A percentile compares a stretch with the other conserved stretches of the same genome.
phyloP scores from a whole-genome alignment of 1,284 basidiomycete genomes.

The Chalciporus piperatoides region DNA sequence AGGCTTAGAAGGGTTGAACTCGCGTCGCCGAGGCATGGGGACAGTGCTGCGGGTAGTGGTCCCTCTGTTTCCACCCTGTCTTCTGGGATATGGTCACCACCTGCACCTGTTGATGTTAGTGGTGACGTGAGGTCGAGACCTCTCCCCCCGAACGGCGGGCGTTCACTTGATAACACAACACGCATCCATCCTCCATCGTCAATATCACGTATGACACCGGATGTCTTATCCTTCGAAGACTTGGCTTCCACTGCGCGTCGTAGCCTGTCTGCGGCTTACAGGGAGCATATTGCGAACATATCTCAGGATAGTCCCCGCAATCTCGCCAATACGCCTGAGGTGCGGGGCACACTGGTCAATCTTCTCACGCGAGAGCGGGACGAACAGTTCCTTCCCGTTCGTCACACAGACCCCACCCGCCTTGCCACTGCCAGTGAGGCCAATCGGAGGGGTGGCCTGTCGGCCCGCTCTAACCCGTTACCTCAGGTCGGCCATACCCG shows the following conservation, averaged over 20 bases:
- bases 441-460: slow-evolving; percentile 12
- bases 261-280: slow-evolving; percentile 22
- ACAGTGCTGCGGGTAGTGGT: slow-evolving; percentile 3
- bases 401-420: slow-evolving; percentile 18
- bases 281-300: slow-evolving; percentile 19
- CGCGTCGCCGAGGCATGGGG: slow-evolving; percentile 18
- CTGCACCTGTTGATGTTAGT: background rate
- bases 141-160: slow-evolving; percentile 7
- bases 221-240: slow-evolving; percentile 21
- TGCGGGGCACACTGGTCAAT: slow-evolving; percentile 25
- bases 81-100: slow-evolving; percentile 4
- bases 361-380: slow-evolving; percentile 21
- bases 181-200: slow-evolving; percentile 21
- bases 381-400: slow-evolving; percentile 19
- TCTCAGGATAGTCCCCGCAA: slow-evolving; percentile 20
- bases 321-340: slow-evolving; percentile 26
- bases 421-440: slow-evolving; percentile 3
- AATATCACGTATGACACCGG: slow-evolving; percentile 29
- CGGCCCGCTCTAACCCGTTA: slow-evolving; percentile 9
- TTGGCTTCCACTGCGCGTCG: slow-evolving; percentile 14
- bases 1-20: slow-evolving; percentile 26
- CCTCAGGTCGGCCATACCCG: slow-evolving; percentile 22
- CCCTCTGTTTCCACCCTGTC: background rate
- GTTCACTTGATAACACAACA: slow-evolving; percentile 19
- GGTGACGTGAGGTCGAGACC: slow-evolving; percentile 10